Conservation (phyloP, 2,329 filamentous ascomycete genomes). For the Talaromyces marneffei region DNA sequence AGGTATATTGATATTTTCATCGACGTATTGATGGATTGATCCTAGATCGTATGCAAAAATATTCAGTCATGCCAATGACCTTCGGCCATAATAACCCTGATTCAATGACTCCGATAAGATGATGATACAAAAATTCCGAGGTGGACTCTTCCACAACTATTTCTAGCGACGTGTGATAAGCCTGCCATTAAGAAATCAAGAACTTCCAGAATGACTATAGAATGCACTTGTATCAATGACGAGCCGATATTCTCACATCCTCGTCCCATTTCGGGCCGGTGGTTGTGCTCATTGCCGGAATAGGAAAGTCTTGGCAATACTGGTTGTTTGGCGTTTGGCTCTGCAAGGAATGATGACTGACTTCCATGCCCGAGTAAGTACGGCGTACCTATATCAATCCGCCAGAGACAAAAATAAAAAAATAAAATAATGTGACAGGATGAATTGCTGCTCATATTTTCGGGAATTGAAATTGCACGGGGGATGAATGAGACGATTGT, state of each 20-base stretch:
- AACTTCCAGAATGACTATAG: neutral
- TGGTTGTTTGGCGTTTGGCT: neutral
- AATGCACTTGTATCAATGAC: neutral
- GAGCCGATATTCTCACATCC: neutral
- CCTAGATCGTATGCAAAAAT: neutral
- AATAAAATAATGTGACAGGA: too few relatives aligned
- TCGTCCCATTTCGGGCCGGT: neutral
- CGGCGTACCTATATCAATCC: neutral
- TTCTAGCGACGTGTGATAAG: too few relatives aligned
- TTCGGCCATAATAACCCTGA: neutral
- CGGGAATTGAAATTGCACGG: too few relatives aligned
- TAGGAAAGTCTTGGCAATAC: neutral
- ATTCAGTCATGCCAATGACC: neutral
- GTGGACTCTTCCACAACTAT: neutral
- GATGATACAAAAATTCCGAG: neutral
- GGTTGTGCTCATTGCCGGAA: neutral
- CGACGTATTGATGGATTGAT: fast-evolving
- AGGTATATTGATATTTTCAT: neutral
- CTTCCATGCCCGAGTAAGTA: neutral
- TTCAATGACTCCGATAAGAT: neutral
- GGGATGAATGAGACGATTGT: too few relatives aligned
- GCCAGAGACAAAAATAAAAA: too few relatives aligned
- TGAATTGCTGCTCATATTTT: too few relatives aligned
- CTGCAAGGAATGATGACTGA: neutral
- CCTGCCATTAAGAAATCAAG: neutral